Evolutionary conservation across 2,329 filamentous ascomycete species (phyloP), one percentile per base, ranked within the genome.

Genomic region (Cylindrodendrum hubeiense): DNA sequence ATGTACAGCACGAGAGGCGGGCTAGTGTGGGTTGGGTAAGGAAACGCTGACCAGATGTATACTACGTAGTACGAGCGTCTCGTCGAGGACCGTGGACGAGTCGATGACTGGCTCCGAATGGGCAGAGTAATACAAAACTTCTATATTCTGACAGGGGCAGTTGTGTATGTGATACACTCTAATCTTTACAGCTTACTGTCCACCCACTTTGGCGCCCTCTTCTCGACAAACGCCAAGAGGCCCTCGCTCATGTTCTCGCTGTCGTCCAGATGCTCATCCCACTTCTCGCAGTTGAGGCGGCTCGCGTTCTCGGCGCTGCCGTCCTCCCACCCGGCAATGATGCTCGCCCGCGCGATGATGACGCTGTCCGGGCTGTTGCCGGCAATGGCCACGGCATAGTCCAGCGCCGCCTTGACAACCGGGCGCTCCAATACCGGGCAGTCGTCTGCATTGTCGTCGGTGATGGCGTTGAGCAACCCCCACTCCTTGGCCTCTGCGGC

Each of bases 231-330:
- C 56, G 91, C 91, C 77, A 75, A 83, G 30, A 94, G 81, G 0
- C 92, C 92, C 79, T 94, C 91, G 51, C 85, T 85, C 75, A 93
- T 88, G 78, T 94, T 94, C 70, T 91, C 88, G 0, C 88, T 90
- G 6, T 81, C 83, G 68, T 89, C 81, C 59, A 94, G 83, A 65
- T 82, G 82, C 55, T 81, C 81, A 72, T 87, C 88, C 85, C 88
- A 88, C 4, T 67, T 72, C 55, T 73, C 70, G 34, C 84, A 83
- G 59, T 88, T 84, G 37, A 83, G 79, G 50, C 91, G 76, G 66
- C 87, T 74, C 52, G 82, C 83, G 43, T 88, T 91, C 4, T 85
- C 77, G 89, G 89, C 3, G 87, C 89, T 26, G 88, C 87, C 24
- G 88, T 78, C 3, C 74, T 93, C 91, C 90, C 90, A 93, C 0